phyloP scores from a whole-genome alignment of 2,329 filamentous ascomycete species.

The Penicillium thymicola region DNA sequence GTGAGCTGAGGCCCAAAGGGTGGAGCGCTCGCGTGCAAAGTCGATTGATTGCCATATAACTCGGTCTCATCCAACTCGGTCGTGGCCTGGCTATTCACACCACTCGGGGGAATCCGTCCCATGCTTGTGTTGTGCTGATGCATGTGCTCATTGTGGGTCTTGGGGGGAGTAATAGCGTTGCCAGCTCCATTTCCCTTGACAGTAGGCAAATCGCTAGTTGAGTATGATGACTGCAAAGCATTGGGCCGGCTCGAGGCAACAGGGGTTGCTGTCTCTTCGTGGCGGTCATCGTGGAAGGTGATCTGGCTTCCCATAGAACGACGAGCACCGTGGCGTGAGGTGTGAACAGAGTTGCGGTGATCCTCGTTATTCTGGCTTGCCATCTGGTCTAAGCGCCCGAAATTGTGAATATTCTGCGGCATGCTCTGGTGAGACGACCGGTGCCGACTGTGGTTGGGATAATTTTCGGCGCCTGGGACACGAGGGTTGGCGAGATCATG shows the following conservation, averaged over 20 bases:
- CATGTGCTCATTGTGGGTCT: conserved; percentile 59
- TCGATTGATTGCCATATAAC: conserved; percentile 58
- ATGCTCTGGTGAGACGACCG: conserved; percentile 62
- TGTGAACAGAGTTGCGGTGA: conserved; percentile 22
- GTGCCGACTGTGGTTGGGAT: conserved; percentile 64
- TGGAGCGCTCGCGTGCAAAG: conserved; percentile 73
- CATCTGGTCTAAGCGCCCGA: conserved; percentile 40
- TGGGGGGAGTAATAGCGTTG: conserved; percentile 45
- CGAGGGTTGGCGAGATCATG: conserved; percentile 74
- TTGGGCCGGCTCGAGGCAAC: conserved; percentile 40
- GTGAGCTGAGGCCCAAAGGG: conserved; percentile 68
- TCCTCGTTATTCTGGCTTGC: conserved; percentile 32
- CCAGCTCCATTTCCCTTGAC: conserved; percentile 65
- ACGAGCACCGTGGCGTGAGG: conserved; percentile 39
- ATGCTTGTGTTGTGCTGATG: conserved; percentile 77
- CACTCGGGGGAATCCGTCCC: conserved; percentile 70
- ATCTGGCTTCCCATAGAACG: conserved; percentile 47
- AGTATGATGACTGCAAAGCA: conserved; percentile 76
- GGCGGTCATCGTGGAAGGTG: conserved; percentile 30
- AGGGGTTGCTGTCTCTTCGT: conserved; percentile 25
- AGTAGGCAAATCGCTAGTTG: conserved; percentile 82
- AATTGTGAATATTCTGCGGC: conserved; percentile 51
- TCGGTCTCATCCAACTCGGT: conserved; percentile 47
- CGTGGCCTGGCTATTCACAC: conserved; percentile 56
- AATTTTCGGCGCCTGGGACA: conserved; percentile 63